Percentiles rank a stretch among this genome's conserved stretches.
These are phyloP conservation scores for Fusarium avenaceum DNA, from an alignment of 2,329 filamentous ascomycete genomes.

Conservation along the genomic window DNA sequence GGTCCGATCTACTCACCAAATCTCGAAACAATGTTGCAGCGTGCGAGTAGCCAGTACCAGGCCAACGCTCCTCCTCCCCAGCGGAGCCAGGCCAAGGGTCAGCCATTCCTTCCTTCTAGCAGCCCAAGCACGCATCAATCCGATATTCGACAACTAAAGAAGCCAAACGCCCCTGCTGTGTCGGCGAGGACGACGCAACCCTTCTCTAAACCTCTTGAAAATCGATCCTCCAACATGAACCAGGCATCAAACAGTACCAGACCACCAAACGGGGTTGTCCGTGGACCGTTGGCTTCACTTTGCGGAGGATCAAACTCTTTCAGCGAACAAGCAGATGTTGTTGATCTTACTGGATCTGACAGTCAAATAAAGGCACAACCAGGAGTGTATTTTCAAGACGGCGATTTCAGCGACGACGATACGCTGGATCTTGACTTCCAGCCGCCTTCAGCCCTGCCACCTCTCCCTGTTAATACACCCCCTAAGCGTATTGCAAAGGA, in stretches of 20 bases:
- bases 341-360: slow-evolving; percentile 55
- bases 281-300: slow-evolving; percentile 50
- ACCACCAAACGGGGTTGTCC: not conserved
- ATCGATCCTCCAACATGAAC: slow-evolving; percentile 53
- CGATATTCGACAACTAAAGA: slow-evolving; percentile 67
- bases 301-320: slow-evolving; percentile 65
- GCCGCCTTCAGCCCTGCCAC: slow-evolving; percentile 66
- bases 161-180: slow-evolving; percentile 56
- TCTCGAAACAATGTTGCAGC: slow-evolving; percentile 54
- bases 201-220: slow-evolving; percentile 47
- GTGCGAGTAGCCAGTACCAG: slow-evolving; percentile 56
- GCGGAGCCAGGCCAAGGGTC: slow-evolving; percentile 56
- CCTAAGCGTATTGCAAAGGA: slow-evolving; percentile 45
- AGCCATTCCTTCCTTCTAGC: slow-evolving; percentile 70
- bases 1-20: slow-evolving; percentile 25
- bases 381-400: slow-evolving; percentile 75
- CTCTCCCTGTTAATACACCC: slow-evolving; percentile 46
- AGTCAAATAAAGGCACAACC: slow-evolving; percentile 48
- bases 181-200: slow-evolving; percentile 57
- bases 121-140: slow-evolving; percentile 61
- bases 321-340: slow-evolving; percentile 46
- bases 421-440: slow-evolving; percentile 79
- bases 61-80: slow-evolving; percentile 54
- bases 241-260: slow-evolving; percentile 37
- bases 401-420: slow-evolving; percentile 89